Evolutionary conservation across 106 monocot genomes (phyloP).

Genomic region (Dendrobium officinale): DNA sequence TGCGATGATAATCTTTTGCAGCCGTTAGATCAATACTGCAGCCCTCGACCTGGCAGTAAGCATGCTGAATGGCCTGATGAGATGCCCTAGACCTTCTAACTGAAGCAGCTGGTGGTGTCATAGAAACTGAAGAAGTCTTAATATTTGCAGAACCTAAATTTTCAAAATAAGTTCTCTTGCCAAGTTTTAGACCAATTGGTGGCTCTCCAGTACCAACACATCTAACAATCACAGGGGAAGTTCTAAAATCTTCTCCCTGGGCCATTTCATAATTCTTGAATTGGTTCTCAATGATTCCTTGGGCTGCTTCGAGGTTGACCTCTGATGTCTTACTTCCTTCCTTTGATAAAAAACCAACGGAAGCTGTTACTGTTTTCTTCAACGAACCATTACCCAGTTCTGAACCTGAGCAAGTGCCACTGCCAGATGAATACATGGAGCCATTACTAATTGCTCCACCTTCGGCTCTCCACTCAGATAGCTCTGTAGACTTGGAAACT

Average conservation of each 20-base stretch:
- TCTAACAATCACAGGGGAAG: slow-evolving; percentile 8
- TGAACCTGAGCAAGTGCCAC: slow-evolving; percentile 20
- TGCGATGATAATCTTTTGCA: slow-evolving; percentile 79
- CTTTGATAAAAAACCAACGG: slow-evolving; percentile 25
- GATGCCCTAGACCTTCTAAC: slow-evolving; percentile 25
- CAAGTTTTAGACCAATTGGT: slow-evolving; percentile 46
- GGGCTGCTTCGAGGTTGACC: background rate
- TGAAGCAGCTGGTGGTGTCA: background rate
- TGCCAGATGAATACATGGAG: slow-evolving; percentile 24
- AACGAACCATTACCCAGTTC: slow-evolving; percentile 23
- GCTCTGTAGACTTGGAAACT: background rate
- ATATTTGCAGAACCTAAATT: slow-evolving; percentile 24
- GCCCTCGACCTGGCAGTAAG: slow-evolving; percentile 68
- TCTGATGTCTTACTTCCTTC: background rate
- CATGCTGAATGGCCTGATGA: slow-evolving; percentile 14
- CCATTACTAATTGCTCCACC: slow-evolving; percentile 10
- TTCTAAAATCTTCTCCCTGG: slow-evolving; percentile 2
- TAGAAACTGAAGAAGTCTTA: background rate
- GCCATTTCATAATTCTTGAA: slow-evolving; percentile 3
- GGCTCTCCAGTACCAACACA: slow-evolving; percentile 22
- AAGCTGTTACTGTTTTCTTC: slow-evolving; percentile 32
- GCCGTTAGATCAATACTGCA: slow-evolving; percentile 48
- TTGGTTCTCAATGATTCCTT: slow-evolving; percentile 1
- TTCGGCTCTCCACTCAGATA: slow-evolving; percentile 8
- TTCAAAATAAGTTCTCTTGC: slow-evolving; percentile 63